A percentile compares a stretch with the other conserved stretches of the same genome.
These are phyloP conservation scores for Euryodendron excelsum DNA, from an alignment of 148 eudicot genomes.

Conservation along the genomic window DNA sequence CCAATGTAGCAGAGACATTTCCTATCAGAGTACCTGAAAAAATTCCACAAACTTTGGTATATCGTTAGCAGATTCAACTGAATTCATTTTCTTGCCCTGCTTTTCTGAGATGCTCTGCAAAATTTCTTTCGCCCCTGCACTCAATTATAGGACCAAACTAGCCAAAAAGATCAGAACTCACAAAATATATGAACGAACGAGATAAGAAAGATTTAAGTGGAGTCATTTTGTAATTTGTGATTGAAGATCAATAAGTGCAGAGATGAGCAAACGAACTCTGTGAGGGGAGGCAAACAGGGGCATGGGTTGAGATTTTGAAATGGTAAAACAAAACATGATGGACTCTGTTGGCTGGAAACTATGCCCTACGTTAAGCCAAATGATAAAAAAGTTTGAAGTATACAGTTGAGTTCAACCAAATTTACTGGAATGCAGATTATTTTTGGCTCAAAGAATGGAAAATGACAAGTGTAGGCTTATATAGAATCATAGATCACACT, in stretches of 20 bases:
- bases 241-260: background rate
- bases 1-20: constrained; percentile 6
- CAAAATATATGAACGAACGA: background rate
- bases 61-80: constrained; percentile 69
- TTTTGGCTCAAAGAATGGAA: background rate
- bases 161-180: background rate
- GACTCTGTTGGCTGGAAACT: background rate
- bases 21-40: constrained; percentile 57
- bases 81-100: constrained; percentile 87
- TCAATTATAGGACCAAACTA: constrained; percentile 16
- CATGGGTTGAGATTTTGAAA: background rate
- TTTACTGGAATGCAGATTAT: background rate
- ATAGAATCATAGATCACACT: background rate
- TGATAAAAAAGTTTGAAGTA: background rate
- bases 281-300: background rate
- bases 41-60: constrained; percentile 65
- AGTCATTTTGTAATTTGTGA: background rate
- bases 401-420: background rate
- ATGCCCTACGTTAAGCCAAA: background rate
- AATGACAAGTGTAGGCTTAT: background rate
- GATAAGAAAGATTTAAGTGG: background rate
- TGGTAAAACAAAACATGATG: background rate
- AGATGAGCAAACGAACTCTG: background rate
- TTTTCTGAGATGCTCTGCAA: constrained; percentile 80
- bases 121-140: constrained; percentile 87